These are phyloP conservation scores for Ogataea pilisensis DNA, from an alignment of 805 yeast genomes.

Conservation along the genomic window DNA sequence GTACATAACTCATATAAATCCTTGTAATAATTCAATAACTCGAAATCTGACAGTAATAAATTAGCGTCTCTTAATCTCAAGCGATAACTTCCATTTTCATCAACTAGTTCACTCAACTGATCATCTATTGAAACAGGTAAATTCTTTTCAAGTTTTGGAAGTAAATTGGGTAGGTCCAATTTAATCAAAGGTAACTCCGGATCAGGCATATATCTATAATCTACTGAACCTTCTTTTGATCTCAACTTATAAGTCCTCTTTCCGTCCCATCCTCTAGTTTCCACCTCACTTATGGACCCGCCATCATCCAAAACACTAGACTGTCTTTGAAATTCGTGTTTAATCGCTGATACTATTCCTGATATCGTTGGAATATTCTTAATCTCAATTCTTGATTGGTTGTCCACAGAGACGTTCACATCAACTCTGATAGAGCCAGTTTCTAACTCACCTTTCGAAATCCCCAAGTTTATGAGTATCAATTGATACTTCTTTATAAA, in stretches of 20 bases:
- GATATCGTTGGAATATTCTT: conserved; percentile 84
- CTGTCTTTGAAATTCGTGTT: conserved; percentile 73
- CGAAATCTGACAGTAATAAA: conserved; percentile 51
- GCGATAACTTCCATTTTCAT: conserved; percentile 41
- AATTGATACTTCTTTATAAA: conserved; percentile 80
- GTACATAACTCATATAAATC: conserved; percentile 33
- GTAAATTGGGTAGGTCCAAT: conserved; percentile 40
- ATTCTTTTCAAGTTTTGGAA: conserved; percentile 33
- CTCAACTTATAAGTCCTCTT: conserved; percentile 60
- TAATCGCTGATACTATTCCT: conserved; percentile 73
- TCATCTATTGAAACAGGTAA: conserved; percentile 65
- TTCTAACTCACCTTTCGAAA: conserved; percentile 89
- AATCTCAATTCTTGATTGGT: conserved; percentile 74
- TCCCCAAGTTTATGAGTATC: conserved; percentile 59
- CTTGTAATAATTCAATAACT: conserved; percentile 50
- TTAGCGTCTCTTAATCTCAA: conserved; percentile 72
- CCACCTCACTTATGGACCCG: conserved; percentile 29
- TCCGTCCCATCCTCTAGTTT: conserved; percentile 95
- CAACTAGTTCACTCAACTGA: conserved; percentile 40
- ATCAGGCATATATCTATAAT: conserved; percentile 93
- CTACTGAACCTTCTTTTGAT: conserved; percentile 75
- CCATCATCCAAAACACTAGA: conserved; percentile 39
- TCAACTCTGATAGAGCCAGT: conserved; percentile 95
- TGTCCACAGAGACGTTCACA: conserved; percentile 80
- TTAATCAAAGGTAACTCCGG: conserved; percentile 70